Evolutionary conservation across 129 eudicot species (phyloP).

Genomic region (Dittrichia graveolens): DNA sequence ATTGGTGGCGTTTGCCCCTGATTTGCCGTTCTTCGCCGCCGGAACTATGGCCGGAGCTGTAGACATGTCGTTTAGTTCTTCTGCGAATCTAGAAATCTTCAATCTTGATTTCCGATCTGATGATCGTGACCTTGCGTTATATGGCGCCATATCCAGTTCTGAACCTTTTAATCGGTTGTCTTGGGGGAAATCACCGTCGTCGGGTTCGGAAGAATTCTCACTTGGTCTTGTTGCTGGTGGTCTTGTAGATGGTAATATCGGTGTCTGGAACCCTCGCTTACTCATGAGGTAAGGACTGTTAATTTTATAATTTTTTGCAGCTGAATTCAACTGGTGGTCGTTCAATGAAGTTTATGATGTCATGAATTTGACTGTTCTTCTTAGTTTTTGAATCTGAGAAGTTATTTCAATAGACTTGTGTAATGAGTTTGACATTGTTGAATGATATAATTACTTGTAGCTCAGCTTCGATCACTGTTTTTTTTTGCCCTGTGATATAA

Average conservation of each 20-base stretch:
- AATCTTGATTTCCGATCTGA: slow-evolving; percentile 75
- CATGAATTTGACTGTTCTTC: neutral
- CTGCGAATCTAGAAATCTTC: slow-evolving; percentile 74
- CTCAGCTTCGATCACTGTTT: neutral
- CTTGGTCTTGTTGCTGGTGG: slow-evolving; percentile 87
- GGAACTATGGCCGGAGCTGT: slow-evolving; percentile 98
- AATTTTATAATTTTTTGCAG: slow-evolving; percentile 12
- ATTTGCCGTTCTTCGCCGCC: slow-evolving; percentile 68
- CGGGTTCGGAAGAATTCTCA: slow-evolving; percentile 58
- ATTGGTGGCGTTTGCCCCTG: slow-evolving; percentile 81
- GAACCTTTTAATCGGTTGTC: slow-evolving; percentile 83
- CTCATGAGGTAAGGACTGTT: slow-evolving; percentile 49
- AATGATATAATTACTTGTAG: slow-evolving; percentile 11
- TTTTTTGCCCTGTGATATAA: neutral
- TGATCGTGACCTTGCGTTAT: slow-evolving; percentile 53
- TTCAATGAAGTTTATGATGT: slow-evolving; percentile 1
- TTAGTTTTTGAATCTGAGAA: slow-evolving; percentile 13
- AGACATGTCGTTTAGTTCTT: slow-evolving; percentile 81
- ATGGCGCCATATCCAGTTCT: slow-evolving; percentile 55
- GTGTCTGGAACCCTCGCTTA: slow-evolving; percentile 74
- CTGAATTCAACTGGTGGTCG: slow-evolving; percentile 7
- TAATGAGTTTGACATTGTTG: too few species aligned
- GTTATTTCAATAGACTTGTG: neutral
- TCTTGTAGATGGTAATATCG: slow-evolving; percentile 76
- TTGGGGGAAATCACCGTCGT: slow-evolving; percentile 57